Evolutionary conservation across 2,329 filamentous ascomycete species (phyloP), one percentile per base, ranked within the genome.

Genomic region (Penicillium sp.): DNA sequence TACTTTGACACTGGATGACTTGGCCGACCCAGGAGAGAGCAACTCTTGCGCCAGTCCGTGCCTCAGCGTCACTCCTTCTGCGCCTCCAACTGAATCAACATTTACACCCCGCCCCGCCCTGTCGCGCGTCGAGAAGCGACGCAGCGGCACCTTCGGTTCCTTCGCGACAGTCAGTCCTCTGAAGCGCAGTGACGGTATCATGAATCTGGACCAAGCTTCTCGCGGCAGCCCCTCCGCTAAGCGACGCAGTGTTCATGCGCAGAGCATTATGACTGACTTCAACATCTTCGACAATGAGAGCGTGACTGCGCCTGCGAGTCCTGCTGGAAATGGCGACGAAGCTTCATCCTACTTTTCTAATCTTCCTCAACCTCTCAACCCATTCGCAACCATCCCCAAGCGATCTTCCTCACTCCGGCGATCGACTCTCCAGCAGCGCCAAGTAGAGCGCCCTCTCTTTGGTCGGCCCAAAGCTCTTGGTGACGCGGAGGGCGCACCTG

Each of bases 211-310:
- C 69, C 89, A 91, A 63, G 83, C 87, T 31, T 89, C 84, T 67
- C 82, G 90, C 56, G 90, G 90, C 66, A 97, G 91, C 70, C 94
- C 95, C 0, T 90, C 94, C 60, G 91, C 93, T 49, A 97, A 97
- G 81, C 86, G 95, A 65, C 87, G 95, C 69, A 97, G 93, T 76
- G 78, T 96, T 67, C 91, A 96, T 73, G 89, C 89, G 44, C 82
- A 88, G n/a, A 85, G 79, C 66, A 81, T 88, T 62, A 82, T 82
- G 47, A 74, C 80, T 27, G 84, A 87, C 66, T 89, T 91, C 71
- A 92, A 87, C 73, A 87, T 96, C 36, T 96, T 96, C 73, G 91
- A 93, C 56, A 73, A 70, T 47, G 71, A 75, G 43, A 64, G 69
- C 54, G 64, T 63, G 51, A 66, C 54, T 58, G 70, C 61, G 58